Evolutionary conservation across 805 yeast species (phyloP).

Genomic region (Monosporozyma yasuniensis): DNA sequence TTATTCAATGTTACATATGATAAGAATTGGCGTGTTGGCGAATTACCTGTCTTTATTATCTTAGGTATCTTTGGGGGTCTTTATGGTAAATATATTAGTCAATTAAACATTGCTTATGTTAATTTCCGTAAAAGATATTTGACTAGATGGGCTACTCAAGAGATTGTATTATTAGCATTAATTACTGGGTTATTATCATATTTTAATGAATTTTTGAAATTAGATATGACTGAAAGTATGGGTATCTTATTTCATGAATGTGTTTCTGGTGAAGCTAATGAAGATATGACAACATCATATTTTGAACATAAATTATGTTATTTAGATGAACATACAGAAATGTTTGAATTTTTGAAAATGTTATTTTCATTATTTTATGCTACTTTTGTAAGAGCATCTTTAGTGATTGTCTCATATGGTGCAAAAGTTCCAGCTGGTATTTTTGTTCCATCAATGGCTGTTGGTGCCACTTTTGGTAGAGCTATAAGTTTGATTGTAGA

Average conservation of each 20-base stretch:
- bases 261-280: constrained; percentile 26
- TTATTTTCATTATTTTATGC: constrained; percentile 57
- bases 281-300: constrained; percentile 17
- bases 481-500: constrained; percentile 72
- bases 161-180: constrained; percentile 57
- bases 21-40: constrained; percentile 77
- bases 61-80: constrained; percentile 88
- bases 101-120: constrained; percentile 66
- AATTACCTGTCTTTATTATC: constrained; percentile 67
- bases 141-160: constrained; percentile 41
- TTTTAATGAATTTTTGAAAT: constrained; percentile 67
- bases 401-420: constrained; percentile 83
- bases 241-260: constrained; percentile 83
- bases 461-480: constrained; percentile 91
- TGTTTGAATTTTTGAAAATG: constrained; percentile 26
- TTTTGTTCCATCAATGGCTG: constrained; percentile 93
- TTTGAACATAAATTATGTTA: constrained; percentile 37
- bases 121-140: constrained; percentile 68
- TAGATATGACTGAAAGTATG: constrained; percentile 97
- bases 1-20: constrained; percentile 87
- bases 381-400: constrained; percentile 55
- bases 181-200: constrained; percentile 72
- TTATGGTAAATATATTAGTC: constrained; percentile 72
- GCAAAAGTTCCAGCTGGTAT: constrained; percentile 96
- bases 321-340: constrained; percentile 26